Base-by-base conservation (phyloP, 1,284 basidiomycete species). In the Veloboletus limbatus region DNA sequence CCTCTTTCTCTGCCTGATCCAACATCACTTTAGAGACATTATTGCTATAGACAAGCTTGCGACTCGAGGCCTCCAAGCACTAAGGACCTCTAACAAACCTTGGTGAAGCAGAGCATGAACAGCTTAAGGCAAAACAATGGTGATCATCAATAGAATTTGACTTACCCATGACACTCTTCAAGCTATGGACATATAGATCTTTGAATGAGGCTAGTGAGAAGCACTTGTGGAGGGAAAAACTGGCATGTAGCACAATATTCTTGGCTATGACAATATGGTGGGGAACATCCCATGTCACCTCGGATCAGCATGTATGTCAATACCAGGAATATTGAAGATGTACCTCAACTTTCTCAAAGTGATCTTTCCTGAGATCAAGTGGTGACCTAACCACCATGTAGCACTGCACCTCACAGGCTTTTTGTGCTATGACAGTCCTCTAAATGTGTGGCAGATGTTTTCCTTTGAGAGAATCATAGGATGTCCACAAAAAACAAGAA, bases 381-480 rank as follows among this genome's bases (percentile, higher is more conserved):
- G 49, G 27, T 20, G 21, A 2, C 57, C 54, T 13, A 58, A 55
- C 33, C 54, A 62, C 31, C 60, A 63, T 45, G 24, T 42, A 3
- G 35, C 51, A 5, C 35, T 63, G 17, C 59, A 62, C 32, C 14
- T 62, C 3, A 27, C 40, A 3, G 46, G 54, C 27, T 58, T 58
- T 18, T 44, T 63, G 6, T 10, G 14, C 0, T 25, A 43, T 11
- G 63, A 56, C 39, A 57, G 62, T 3, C 59, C 60, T 6, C 47
- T 59, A 28, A 53, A 60, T 38, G 47, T 47, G 3, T 63, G 61
- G 63, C 62, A 59, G 59, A 54, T 55, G 24, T 66, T 58, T 38
- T 55, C 58, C 2, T 57, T 62, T 30, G 56, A 65, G 31, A 16
- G 51, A 14, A 25, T 57, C 2, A 64, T 60, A 7, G 54, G 62